A percentile compares a stretch with the other conserved stretches of the same genome.
Conservation (phyloP, 2,329 filamentous ascomycete species). For the Cladosporium sp. region DNA sequence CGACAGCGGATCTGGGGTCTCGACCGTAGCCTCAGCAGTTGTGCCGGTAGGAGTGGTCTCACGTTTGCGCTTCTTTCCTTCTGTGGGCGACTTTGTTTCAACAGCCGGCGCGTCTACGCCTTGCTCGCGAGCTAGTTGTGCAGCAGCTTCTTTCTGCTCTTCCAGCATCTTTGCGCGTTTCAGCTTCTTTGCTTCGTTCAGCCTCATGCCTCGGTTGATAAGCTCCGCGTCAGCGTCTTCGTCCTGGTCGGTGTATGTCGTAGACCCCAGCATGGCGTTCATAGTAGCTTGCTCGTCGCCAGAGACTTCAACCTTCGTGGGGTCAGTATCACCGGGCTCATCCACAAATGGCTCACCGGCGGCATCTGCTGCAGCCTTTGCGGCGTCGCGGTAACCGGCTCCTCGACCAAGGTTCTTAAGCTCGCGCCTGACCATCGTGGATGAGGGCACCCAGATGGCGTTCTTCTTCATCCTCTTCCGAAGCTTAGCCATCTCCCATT, state of each 20-base stretch:
- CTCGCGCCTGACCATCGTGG: constrained; percentile 78
- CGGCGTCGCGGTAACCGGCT: constrained; percentile 36
- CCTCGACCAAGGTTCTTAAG: constrained; percentile 63
- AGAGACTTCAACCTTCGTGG: constrained; percentile 28
- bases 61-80: constrained; percentile 49
- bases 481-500: constrained; percentile 64
- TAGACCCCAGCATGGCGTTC: constrained; percentile 26
- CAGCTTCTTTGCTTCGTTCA: constrained; percentile 70
- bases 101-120: constrained; percentile 12
- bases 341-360: constrained; percentile 60
- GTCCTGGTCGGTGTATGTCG: constrained; percentile 28
- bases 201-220: constrained; percentile 68
- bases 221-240: constrained; percentile 54
- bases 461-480: constrained; percentile 91
- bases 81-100: constrained; percentile 12
- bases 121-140: constrained; percentile 29
- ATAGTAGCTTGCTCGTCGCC: constrained; percentile 29
- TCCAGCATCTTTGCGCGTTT: constrained; percentile 58
- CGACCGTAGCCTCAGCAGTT: constrained; percentile 7
- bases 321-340: constrained; percentile 39
- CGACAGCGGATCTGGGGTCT: constrained; percentile 18
- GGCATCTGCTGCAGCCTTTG: constrained; percentile 53
- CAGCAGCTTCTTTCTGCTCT: constrained; percentile 34
- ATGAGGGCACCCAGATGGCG: constrained; percentile 74
- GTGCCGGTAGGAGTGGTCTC: constrained; percentile 37